Conservation (phyloP, 257 asterid species). For the Solanum dulcamara region DNA sequence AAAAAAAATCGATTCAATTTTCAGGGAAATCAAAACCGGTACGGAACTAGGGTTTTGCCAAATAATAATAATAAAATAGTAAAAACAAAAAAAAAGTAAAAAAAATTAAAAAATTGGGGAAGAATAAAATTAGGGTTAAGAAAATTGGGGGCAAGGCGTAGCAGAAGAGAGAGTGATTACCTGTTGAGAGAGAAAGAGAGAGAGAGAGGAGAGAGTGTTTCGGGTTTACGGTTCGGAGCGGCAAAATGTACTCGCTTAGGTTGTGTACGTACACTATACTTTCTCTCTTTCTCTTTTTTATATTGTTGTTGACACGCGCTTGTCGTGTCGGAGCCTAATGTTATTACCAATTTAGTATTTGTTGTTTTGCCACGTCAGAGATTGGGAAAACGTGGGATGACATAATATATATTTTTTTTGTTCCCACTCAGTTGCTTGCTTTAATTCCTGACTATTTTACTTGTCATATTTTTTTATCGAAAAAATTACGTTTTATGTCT, state of each 20-base stretch:
- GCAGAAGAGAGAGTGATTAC: conserved; percentile 5
- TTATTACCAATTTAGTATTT: not conserved
- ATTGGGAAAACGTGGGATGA: not conserved
- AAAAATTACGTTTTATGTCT: no score
- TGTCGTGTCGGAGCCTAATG: not conserved
- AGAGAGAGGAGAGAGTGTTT: not conserved
- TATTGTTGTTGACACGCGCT: conserved; percentile 7
- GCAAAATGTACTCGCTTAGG: conserved; percentile 26
- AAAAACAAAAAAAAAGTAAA: not conserved
- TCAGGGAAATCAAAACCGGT: not conserved
- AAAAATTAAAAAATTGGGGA: not conserved
- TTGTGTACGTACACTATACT: conserved; percentile 10
- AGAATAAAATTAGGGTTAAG: not conserved
- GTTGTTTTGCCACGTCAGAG: not conserved
- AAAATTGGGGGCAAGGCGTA: not conserved
- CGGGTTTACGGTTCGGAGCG: conserved; percentile 35
- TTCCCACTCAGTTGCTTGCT: not conserved
- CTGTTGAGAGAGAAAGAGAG: not conserved
- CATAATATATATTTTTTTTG: not conserved
- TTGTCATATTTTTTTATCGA: not conserved
- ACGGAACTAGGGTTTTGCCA: conserved; percentile 31
- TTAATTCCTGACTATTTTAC: not conserved
- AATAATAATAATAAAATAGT: not conserved
- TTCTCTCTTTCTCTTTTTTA: not conserved
- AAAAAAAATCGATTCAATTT: not conserved